Evolutionary conservation across 2,329 filamentous ascomycete genomes (phyloP), one percentile per base, ranked within the genome.

Genomic region (Sclerotinia glacialis): DNA sequence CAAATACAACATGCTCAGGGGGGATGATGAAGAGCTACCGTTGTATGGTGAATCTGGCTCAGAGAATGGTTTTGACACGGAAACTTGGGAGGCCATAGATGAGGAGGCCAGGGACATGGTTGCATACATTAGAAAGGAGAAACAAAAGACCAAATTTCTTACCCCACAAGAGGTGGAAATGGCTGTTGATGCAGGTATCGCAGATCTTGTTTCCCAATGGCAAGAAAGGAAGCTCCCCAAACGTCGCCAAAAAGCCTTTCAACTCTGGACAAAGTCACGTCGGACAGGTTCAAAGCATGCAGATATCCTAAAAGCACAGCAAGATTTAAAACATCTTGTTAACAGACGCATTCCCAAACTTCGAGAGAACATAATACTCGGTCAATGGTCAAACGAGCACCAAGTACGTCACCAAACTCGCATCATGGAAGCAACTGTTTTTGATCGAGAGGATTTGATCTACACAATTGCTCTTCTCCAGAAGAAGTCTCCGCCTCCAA

Each of bases 391-490:
- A 14, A 83, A 79, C 9, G 78, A 79, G 28, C 72, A 77, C 1
- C 81, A 87, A 18, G 74, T 95, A 18, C 78, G 80, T 34, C 78
- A 77, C 7, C 84, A 86, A 71, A 86, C 87, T 59, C 77, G 78
- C 14, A 83, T 79, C 46, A 78, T 96, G 65, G 87, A 94, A 67
- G 79, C 81, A 5, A 92, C 83, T 4, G 78, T 97, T 0, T 83
- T 85, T 46, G 83, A 89, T 65, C 83, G 84, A 59, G 79, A 88
- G 72, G 77, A 84, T 49, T 75, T 82, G 11, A 72, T 74, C 9
- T 89, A 85, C 84, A 74, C 80, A 3, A 78, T 84, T n/a, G 70
- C 75, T 8, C 71, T 84, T 31, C 77, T 87, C 5, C 67, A 77
- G 49, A 79, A 78, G 23, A 79, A 78, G 18, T 77, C 78, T 56